Evolutionary conservation across 345 rosid species (phyloP), one percentile per base, ranked within the genome.

Genomic region (Gossypium longicalyx): DNA sequence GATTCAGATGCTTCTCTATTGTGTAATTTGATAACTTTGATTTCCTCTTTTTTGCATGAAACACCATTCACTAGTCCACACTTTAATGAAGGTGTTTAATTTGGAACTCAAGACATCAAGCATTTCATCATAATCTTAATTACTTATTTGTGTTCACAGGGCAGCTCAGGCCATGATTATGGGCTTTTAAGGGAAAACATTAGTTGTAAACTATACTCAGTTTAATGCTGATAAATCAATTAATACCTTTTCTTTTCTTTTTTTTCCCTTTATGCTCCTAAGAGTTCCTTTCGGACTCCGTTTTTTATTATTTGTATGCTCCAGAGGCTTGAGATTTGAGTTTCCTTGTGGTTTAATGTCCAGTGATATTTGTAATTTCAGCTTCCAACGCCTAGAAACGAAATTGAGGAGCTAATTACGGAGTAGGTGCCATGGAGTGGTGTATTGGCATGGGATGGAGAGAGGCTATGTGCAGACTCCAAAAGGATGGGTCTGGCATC

Each of bases 371-470:
- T 63, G 47, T 7, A 45, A 68, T 76, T 74, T 80, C 87, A 87
- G 91, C 78, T 83, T 47, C 85, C 91, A n/a, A 25, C 71, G 58
- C 74, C 79, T 7, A 69, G 23, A 0, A 76, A 63, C 11, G 89
- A 85, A 52, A 48, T 82, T 70, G 72, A 76, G 62, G 81, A 83
- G 87, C 73, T 87, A 54, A 65, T 82, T 29, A 82, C 89, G 0
- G 86, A 83, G 77, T 87, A 84, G 83, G 61, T n/a, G 67, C 67
- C 47, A n/a, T 17, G 45, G 19, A 78, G 19, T n/a, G 9, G 48
- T 43, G 19, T 74, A 65, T 29, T 74, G 45, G 19, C 29, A 64
- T 57, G 43, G 12, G 1, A 74, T n/a, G 43, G 17, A 16, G 12
- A 53, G 48, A 3, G 51, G 45, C 45, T 13, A 15, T 63, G 45